These are phyloP conservation scores for Aurifilum marmelostoma DNA, from an alignment of 2,329 filamentous ascomycete species.

Conservation along the genomic window DNA sequence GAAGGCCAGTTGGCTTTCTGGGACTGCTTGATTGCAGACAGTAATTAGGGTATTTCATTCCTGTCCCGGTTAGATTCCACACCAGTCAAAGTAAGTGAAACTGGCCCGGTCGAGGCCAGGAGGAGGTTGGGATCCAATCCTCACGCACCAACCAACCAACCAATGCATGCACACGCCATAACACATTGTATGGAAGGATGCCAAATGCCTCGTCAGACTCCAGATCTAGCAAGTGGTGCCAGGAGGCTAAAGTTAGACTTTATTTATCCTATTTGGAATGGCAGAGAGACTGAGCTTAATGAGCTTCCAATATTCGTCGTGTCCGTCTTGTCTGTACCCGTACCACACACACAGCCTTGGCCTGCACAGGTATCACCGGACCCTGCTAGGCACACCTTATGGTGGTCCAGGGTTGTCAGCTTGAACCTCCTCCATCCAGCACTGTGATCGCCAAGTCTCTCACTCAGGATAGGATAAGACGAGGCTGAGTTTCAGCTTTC, in stretches of 20 bases:
- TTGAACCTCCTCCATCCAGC: neutral
- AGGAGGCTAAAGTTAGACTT: neutral
- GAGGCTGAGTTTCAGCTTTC: neutral
- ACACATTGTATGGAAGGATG: neutral
- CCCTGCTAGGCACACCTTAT: no score
- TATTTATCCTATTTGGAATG: neutral
- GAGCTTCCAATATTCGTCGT: neutral
- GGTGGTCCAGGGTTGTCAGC: neutral
- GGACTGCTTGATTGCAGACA: neutral
- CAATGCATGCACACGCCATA: neutral
- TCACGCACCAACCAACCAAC: neutral
- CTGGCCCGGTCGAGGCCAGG: neutral
- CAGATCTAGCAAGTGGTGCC: neutral
- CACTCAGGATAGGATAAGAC: neutral
- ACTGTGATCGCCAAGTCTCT: neutral
- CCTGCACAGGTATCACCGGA: no score
- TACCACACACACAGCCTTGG: no score
- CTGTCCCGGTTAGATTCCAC: neutral
- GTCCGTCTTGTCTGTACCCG: neutral
- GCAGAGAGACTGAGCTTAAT: neutral
- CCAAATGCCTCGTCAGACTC: neutral
- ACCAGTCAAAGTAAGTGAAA: neutral
- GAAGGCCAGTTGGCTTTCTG: neutral
- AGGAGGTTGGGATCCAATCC: constrained; percentile 3
- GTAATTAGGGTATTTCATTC: neutral